Percentiles rank a stretch among this genome's conserved stretches.
These are phyloP conservation scores for Pyrenochaeta sp. DNA, from an alignment of 2,329 filamentous ascomycete genomes.

Conservation along the genomic window DNA sequence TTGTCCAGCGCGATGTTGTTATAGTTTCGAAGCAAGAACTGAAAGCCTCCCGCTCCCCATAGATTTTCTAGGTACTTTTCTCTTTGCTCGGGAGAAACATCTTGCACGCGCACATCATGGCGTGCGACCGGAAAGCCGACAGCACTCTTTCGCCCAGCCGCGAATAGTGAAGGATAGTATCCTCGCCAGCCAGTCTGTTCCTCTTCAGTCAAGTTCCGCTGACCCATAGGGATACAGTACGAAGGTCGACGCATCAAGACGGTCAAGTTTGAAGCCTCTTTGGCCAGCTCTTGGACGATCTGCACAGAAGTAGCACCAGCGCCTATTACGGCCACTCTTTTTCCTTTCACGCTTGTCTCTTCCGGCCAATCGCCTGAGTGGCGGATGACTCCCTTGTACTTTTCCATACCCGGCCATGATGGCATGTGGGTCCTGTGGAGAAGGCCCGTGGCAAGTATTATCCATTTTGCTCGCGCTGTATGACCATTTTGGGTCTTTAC, in stretches of 20 bases:
- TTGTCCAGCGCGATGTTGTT: slow-evolving; percentile 42
- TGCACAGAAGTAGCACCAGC: slow-evolving; percentile 39
- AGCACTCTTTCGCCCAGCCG: slow-evolving; percentile 11
- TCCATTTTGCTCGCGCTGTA: slow-evolving; percentile 55
- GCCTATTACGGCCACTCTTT: slow-evolving; percentile 34
- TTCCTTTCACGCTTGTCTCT: slow-evolving; percentile 35
- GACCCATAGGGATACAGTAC: slow-evolving; percentile 36
- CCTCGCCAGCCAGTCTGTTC: slow-evolving; percentile 35
- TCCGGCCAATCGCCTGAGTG: slow-evolving; percentile 43
- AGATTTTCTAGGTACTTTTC: slow-evolving; percentile 19
- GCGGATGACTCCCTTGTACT: slow-evolving; percentile 28
- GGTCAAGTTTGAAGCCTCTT: slow-evolving; percentile 25
- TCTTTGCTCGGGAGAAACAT: slow-evolving; percentile 22
- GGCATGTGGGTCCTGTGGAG: slow-evolving; percentile 27
- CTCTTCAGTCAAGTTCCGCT: slow-evolving; percentile 23
- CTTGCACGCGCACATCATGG: slow-evolving; percentile 12
- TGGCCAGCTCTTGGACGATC: slow-evolving; percentile 34
- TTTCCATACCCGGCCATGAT: slow-evolving; percentile 18
- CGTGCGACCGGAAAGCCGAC: slow-evolving; percentile 28
- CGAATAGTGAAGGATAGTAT: slow-evolving; percentile 28
- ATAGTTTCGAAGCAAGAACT: slow-evolving; percentile 44
- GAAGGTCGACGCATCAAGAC: slow-evolving; percentile 30
- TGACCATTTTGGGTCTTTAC: slow-evolving; percentile 54
- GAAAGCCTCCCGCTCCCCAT: slow-evolving; percentile 51
- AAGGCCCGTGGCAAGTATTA: slow-evolving; percentile 28